Conservation (phyloP, 352 stramenopile genomes). For the Pythium aquatile region DNA sequence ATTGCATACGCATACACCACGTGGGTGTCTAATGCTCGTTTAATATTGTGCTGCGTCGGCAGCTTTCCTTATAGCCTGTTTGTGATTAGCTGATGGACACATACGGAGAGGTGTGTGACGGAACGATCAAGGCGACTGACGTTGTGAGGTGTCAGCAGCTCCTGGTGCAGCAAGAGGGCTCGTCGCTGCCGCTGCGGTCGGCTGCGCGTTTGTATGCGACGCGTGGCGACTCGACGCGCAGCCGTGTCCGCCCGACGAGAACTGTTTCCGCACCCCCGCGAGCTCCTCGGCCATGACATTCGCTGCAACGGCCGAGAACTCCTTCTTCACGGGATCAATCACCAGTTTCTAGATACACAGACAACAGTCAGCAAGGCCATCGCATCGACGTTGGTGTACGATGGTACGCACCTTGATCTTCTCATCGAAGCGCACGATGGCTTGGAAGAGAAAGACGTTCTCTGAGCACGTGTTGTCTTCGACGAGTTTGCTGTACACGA, state of each 20-base stretch:
- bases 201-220: neutral
- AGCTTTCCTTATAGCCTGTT: neutral
- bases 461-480: constrained; percentile 73
- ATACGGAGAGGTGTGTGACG: neutral
- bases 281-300: constrained; percentile 65
- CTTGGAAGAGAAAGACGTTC: constrained; percentile 74
- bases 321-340: constrained; percentile 79
- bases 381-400: neutral
- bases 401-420: constrained; percentile 60
- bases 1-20: neutral
- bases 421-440: constrained; percentile 77
- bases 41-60: constrained; percentile 2
- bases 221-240: neutral
- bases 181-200: neutral
- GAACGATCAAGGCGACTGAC: neutral
- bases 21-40: neutral
- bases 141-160: neutral
- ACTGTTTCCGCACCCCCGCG: constrained; percentile 46
- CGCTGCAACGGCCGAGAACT: constrained; percentile 62
- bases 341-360: constrained; percentile 67
- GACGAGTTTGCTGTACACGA: constrained; percentile 83
- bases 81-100: neutral
- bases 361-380: neutral
- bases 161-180: neutral
- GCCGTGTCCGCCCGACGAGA: constrained; percentile 30